phyloP scores from a whole-genome alignment of 805 yeast genomes.

The Suhomyces kilbournensis region DNA sequence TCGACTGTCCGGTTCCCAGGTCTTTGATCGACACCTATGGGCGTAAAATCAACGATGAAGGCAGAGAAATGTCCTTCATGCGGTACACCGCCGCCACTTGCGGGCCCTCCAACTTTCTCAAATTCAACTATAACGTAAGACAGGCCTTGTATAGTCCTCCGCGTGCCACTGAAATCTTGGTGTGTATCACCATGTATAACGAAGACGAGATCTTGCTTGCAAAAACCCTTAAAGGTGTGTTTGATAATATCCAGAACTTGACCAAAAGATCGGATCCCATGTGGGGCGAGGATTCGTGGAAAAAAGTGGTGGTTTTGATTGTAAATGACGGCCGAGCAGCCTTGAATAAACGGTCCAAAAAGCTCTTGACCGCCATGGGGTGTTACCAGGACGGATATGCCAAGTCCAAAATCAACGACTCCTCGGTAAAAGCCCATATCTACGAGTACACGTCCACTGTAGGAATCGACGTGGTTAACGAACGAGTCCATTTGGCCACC shows the following conservation, averaged over 20 bases:
- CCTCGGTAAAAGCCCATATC: conserved; percentile 78
- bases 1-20: conserved; percentile 43
- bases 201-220: conserved; percentile 63
- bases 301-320: conserved; percentile 83
- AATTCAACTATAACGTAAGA: conserved; percentile 70
- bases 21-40: conserved; percentile 37
- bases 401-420: conserved; percentile 80
- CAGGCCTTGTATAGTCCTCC: conserved; percentile 77
- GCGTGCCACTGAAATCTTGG: conserved; percentile 73
- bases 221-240: conserved; percentile 61
- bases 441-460: conserved; percentile 93
- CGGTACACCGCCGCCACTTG: conserved; percentile 93
- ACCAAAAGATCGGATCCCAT: conserved; percentile 59
- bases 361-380: conserved; percentile 81
- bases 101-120: conserved; percentile 71
- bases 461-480: conserved; percentile 70
- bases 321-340: conserved; percentile 91
- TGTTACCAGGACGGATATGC: conserved; percentile 96
- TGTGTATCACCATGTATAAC: conserved; percentile 64
- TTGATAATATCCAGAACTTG: conserved; percentile 79
- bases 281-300: conserved; percentile 98
- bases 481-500: conserved; percentile 63
- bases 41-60: conserved; percentile 31
- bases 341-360: conserved; percentile 73
- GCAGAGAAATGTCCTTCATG: conserved; percentile 75